These are phyloP conservation scores for Fomitopsis betulina DNA, from an alignment of 1,284 basidiomycete species.

Conservation along the genomic window DNA sequence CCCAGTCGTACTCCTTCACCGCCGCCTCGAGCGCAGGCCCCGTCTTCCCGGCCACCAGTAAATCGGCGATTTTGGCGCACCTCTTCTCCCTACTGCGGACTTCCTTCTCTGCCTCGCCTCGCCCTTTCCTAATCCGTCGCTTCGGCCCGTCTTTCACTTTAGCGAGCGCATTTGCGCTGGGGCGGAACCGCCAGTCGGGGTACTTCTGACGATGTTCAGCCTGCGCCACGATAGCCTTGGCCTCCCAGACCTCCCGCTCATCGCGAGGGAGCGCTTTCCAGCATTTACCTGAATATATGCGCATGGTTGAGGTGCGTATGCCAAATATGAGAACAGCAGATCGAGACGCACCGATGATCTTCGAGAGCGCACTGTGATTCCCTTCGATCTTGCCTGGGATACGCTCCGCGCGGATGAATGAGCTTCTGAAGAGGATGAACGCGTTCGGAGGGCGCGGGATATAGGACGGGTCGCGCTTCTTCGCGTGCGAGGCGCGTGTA, in stretches of 20 bases:
- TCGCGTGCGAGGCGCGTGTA: conserved; percentile 34
- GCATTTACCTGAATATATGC: conserved; percentile 40
- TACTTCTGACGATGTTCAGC: conserved; percentile 74
- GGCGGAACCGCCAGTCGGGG: conserved; percentile 74
- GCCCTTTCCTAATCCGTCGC: conserved; percentile 27
- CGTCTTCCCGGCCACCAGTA: conserved; percentile 46
- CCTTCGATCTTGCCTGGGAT: conserved; percentile 76
- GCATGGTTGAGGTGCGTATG: conserved; percentile 2
- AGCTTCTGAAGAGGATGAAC: conserved; percentile 91
- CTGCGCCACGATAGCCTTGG: conserved; percentile 68
- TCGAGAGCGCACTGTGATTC: conserved; percentile 69
- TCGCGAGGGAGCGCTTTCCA: conserved; percentile 58
- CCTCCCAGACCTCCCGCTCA: conserved; percentile 71
- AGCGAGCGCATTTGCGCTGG: conserved; percentile 49
- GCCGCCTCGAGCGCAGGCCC: conserved; percentile 44
- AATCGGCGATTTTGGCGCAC: conserved; percentile 46
- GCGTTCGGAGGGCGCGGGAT: conserved; percentile 93
- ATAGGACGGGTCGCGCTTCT: conserved; percentile 53
- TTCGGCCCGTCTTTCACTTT: conserved; percentile 39
- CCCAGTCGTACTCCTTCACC: conserved; percentile 37
- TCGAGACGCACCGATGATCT: conserved; percentile 34
- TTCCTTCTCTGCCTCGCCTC: conserved; percentile 39
- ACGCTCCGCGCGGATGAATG: conserved; percentile 76
- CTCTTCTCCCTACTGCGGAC: conserved; percentile 33
- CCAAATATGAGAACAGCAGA: background rate